Evolutionary conservation across 257 asterid species (phyloP).

Genomic region (Rauvolfia tetraphylla): DNA sequence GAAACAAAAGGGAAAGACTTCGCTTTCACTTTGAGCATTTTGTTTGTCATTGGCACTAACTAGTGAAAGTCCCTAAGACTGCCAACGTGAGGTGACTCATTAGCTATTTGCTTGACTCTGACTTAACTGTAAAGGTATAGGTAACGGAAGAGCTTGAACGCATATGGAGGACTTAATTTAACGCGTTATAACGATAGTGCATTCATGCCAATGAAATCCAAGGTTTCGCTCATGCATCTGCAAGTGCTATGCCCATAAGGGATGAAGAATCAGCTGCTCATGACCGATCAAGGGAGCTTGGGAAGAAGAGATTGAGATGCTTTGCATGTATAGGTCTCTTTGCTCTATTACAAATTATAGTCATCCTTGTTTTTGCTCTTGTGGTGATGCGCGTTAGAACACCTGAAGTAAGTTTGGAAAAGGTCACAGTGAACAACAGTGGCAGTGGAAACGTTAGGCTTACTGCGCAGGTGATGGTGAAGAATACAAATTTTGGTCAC

Average conservation of each 20-base stretch:
- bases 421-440: conserved; percentile 19
- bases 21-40: too few relatives aligned
- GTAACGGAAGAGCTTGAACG: too few relatives aligned
- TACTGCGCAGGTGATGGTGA: conserved; percentile 24
- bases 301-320: conserved; percentile 35
- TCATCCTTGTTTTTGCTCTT: conserved; percentile 35
- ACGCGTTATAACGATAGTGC: too few relatives aligned
- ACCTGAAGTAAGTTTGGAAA: conserved; percentile 32
- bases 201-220: too few relatives aligned
- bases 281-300: background rate
- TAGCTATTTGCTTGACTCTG: too few relatives aligned
- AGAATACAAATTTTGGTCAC: conserved; percentile 46
- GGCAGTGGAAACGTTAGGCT: conserved; percentile 25
- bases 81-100: too few relatives aligned
- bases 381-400: conserved; percentile 29
- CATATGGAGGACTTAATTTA: too few relatives aligned
- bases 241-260: conserved; percentile 12
- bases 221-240: conserved; percentile 23
- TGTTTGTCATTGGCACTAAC: too few relatives aligned
- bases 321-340: conserved; percentile 28
- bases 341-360: conserved; percentile 31
- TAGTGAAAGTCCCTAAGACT: too few relatives aligned
- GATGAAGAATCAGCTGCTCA: conserved; percentile 9
- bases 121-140: too few relatives aligned
- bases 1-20: too few relatives aligned